Percentiles rank a stretch among this genome's conserved stretches.
Evolutionary conservation across 2,329 filamentous ascomycete genomes (phyloP).

Genomic region (Apiospora phragmitis): DNA sequence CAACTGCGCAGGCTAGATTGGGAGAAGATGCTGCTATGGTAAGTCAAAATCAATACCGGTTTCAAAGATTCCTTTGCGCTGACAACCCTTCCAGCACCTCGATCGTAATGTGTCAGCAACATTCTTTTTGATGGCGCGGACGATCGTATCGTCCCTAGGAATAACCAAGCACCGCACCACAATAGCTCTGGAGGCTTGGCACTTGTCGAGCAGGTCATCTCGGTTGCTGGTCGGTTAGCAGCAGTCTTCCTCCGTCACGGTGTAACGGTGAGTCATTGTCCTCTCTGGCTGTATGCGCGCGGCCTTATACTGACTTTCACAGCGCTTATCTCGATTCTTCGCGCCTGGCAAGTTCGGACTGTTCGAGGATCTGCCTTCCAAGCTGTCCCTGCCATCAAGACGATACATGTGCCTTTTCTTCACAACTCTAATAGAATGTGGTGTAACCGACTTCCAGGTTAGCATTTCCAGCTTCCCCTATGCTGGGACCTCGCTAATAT

Average conservation of each 20-base stretch:
- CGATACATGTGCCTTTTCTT: conserved; percentile 53
- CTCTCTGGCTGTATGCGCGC: background rate
- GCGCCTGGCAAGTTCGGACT: conserved; percentile 44
- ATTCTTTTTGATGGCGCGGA: conserved; percentile 50
- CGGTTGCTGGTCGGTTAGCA: conserved; percentile 47
- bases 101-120: conserved; percentile 48
- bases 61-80: background rate
- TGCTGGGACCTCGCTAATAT: conserved; percentile 4
- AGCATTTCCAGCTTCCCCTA: conserved; percentile 9
- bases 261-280: conserved; percentile 35
- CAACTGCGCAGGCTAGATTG: conserved; percentile 31
- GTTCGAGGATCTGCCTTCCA: conserved; percentile 44
- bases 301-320: background rate
- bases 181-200: background rate
- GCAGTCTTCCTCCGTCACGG: conserved; percentile 46
- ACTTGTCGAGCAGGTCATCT: conserved; percentile 42
- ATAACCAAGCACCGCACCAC: background rate
- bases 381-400: conserved; percentile 42
- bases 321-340: conserved; percentile 38
- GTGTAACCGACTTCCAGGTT: conserved; percentile 46
- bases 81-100: conserved; percentile 35
- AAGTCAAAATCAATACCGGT: conserved; percentile 15
- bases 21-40: conserved; percentile 50
- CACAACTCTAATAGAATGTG: conserved; percentile 47
- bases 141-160: conserved; percentile 31